Conservation (phyloP, 2,329 filamentous ascomycete genomes). For the Aureobasidium vineae region DNA sequence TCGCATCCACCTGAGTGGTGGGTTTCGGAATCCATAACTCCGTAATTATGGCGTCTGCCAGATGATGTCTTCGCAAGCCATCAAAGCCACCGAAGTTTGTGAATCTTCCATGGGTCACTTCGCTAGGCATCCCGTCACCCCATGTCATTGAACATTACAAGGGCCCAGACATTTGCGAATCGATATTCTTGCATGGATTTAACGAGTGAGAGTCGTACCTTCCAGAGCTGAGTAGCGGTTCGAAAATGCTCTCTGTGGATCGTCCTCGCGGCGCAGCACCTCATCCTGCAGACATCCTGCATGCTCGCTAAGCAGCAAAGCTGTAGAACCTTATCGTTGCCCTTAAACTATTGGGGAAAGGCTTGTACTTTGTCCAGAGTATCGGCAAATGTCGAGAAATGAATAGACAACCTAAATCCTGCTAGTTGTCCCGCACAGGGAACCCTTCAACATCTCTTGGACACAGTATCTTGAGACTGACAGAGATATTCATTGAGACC, state of each 20-base stretch:
- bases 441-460: neutral
- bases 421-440: neutral
- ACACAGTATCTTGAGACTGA: neutral
- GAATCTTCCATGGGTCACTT: neutral
- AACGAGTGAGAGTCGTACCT: neutral
- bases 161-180: neutral
- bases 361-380: neutral
- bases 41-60: neutral
- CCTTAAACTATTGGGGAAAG: neutral
- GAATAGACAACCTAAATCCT: neutral
- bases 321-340: neutral
- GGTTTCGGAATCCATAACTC: neutral
- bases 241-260: neutral
- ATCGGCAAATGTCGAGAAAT: conserved; percentile 9
- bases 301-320: conserved; percentile 12
- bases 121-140: neutral
- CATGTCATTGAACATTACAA: neutral
- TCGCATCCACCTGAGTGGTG: neutral
- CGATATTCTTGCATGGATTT: neutral
- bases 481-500: neutral
- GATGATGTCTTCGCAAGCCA: neutral
- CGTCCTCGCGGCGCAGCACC: neutral
- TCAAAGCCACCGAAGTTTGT: neutral
- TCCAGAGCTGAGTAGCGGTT: neutral
- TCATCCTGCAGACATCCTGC: neutral